Conservation (phyloP, 2,329 filamentous ascomycete species). For the Dothistroma septosporum region DNA sequence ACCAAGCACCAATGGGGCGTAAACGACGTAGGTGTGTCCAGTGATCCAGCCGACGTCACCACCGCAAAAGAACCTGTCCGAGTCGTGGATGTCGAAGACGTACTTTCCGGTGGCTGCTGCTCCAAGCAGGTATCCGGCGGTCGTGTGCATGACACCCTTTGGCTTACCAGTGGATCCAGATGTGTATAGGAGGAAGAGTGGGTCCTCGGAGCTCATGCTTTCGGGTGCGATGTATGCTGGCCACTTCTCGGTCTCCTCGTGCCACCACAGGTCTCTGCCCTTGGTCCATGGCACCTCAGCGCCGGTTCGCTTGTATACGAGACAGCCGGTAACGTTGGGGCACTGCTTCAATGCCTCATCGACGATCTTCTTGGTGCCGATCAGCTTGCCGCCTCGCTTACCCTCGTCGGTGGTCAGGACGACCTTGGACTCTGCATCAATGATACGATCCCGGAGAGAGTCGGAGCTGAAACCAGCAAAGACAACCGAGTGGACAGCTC, state of each 20-base stretch:
- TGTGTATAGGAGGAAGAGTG: conserved; percentile 95
- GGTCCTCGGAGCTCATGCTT: conserved; percentile 87
- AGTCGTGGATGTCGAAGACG: conserved; percentile 94
- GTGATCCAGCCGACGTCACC: conserved; percentile 99
- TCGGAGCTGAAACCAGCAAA: conserved; percentile 97
- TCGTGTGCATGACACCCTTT: conserved; percentile 98
- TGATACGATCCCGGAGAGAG: conserved; percentile 88
- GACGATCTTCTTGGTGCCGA: conserved; percentile 98
- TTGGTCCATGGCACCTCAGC: conserved; percentile 86
- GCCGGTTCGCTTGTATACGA: conserved; percentile 94
- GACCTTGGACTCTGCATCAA: conserved; percentile 85
- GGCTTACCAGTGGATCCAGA: conserved; percentile 97
- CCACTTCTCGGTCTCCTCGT: conserved; percentile 97
- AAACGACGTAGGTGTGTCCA: conserved; percentile 96
- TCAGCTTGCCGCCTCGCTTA: conserved; percentile 94
- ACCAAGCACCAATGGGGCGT: conserved; percentile 87
- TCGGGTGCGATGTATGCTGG: conserved; percentile 87
- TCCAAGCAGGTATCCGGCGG: conserved; percentile 88
- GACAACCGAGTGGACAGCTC: conserved; percentile 93
- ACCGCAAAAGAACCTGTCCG: conserved; percentile 93
- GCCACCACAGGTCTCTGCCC: conserved; percentile 94
- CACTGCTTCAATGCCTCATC: conserved; percentile 97
- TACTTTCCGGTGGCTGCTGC: conserved; percentile 94
- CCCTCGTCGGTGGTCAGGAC: conserved; percentile 97
- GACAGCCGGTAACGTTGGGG: conserved; percentile 75